Base-by-base conservation (phyloP, 768 basidiomycete genomes). In the Lentinula sp. region DNA sequence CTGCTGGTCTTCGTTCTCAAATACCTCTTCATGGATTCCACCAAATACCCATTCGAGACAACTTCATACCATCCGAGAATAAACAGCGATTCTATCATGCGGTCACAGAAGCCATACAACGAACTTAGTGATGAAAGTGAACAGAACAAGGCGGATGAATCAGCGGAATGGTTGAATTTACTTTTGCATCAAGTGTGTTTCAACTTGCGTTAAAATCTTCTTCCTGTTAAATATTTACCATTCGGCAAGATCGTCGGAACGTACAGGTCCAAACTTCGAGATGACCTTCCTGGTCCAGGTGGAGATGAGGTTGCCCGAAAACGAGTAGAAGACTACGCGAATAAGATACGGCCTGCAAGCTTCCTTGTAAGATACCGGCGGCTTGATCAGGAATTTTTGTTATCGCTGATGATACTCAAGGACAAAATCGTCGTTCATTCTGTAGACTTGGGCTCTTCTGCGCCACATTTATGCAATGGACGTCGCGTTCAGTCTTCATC, bases 1-100 rank as follows among this genome's bases (percentile, higher is more conserved):
- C 80, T 95, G 51, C 81, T 92, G 33, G 80, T 79, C 51, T 76
- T 95, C 63, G 84, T 99, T 70, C 85, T 99, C 74, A 91, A 92
- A 70, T 98, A 97, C 76, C 86, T 98, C 60, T 97, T 99, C 70
- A 87, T 99, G 64, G 93, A 97, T 66, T 85, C 91, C 6, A 79
- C 85, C 32, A 77, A 82, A 61, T 74, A 81, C 64, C 80, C 81
- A 0, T 79, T 81, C 66, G 82, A 83, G 63, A 77, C 79, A 0
- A 77, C 82, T 1, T 77, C 81, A 37, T 88, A 86, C 71, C 86
- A 85, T 66, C 83, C 86, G 2, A 79, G 79, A 61, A 74, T 81
- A 52, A 82, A 83, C 65, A 77, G 74, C 28, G 79, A 84, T 65
- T 70, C 74, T 41, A 72, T 78, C 36, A 68, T 75, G 32, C 76